Conservation (phyloP, 75 land plant genomes). For the Pinus tabuliformis region DNA sequence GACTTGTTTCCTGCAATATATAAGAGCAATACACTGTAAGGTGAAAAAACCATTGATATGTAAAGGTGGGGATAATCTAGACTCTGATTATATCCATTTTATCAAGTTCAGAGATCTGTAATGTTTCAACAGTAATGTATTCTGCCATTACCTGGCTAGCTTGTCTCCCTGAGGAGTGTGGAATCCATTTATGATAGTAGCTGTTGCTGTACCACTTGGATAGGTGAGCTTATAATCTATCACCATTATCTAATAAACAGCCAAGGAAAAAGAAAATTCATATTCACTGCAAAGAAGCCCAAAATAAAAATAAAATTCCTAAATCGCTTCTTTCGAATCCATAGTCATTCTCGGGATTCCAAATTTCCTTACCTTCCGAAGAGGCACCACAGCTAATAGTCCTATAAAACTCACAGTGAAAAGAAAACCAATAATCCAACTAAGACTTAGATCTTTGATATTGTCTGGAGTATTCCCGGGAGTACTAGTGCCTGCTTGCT, state of each 20-base stretch:
- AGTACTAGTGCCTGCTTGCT: constrained; percentile 11
- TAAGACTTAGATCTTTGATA: constrained; percentile 21
- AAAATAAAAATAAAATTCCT: too few relatives aligned
- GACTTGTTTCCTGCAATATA: too few relatives aligned
- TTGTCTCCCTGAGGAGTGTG: constrained; percentile 4
- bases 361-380: background rate
- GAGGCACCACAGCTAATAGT: constrained; percentile 36
- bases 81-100: too few relatives aligned
- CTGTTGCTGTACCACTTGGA: constrained; percentile 98
- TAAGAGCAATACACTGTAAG: too few relatives aligned
- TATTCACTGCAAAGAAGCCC: too few relatives aligned
- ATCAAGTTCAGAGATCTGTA: background rate
- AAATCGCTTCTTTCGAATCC: background rate
- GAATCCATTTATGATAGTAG: constrained; percentile 85
- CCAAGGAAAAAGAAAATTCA: background rate
- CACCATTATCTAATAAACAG: constrained; percentile 54
- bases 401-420: constrained; percentile 71
- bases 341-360: background rate
- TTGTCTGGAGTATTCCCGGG: constrained; percentile 12
- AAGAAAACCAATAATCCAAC: constrained; percentile 75
- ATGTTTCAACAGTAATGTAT: background rate
- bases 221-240: constrained; percentile 84
- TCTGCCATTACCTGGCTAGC: constrained; percentile 54
- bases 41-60: too few relatives aligned
- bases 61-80: too few relatives aligned